Evolutionary conservation across 768 basidiomycete species (phyloP).

Genomic region (Daedalea quercina): DNA sequence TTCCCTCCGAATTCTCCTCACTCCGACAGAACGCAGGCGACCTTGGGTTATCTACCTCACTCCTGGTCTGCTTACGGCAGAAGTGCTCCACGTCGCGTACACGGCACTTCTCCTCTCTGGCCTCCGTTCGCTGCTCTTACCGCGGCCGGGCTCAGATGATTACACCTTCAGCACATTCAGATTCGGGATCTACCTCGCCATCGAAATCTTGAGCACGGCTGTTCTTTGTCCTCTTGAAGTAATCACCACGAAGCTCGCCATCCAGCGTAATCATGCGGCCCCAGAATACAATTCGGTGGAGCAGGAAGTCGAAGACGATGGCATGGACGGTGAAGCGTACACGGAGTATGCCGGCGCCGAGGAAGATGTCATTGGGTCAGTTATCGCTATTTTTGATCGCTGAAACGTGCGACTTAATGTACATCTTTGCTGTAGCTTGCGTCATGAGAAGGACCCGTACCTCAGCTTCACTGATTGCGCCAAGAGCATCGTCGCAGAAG

Average conservation of each 20-base stretch:
- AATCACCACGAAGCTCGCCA: constrained; percentile 68
- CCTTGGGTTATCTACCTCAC: constrained; percentile 82
- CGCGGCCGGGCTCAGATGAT: constrained; percentile 37
- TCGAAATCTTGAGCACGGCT: constrained; percentile 48
- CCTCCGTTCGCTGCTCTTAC: constrained; percentile 48
- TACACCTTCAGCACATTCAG: constrained; percentile 44
- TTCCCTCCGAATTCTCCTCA: constrained; percentile 65
- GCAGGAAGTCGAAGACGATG: constrained; percentile 66
- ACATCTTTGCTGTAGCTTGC: constrained; percentile 37
- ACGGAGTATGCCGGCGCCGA: constrained; percentile 64
- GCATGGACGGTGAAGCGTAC: constrained; percentile 54
- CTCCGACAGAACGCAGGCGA: constrained; percentile 70
- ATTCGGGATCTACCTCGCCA: constrained; percentile 47
- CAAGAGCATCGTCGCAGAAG: constrained; percentile 72
- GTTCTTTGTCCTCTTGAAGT: constrained; percentile 76
- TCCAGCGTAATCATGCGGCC: constrained; percentile 79
- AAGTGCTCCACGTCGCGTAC: constrained; percentile 39
- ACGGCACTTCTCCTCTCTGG: constrained; percentile 36
- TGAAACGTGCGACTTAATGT: neutral
- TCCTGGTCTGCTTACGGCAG: constrained; percentile 50
- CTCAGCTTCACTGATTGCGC: constrained; percentile 66
- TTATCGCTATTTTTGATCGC: constrained; percentile 3
- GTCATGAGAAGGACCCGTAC: constrained; percentile 77
- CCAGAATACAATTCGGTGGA: constrained; percentile 67
- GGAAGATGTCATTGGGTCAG: constrained; percentile 83